Evolutionary conservation across 345 rosid genomes (phyloP).

Genomic region (Rhodamnia rubescens): DNA sequence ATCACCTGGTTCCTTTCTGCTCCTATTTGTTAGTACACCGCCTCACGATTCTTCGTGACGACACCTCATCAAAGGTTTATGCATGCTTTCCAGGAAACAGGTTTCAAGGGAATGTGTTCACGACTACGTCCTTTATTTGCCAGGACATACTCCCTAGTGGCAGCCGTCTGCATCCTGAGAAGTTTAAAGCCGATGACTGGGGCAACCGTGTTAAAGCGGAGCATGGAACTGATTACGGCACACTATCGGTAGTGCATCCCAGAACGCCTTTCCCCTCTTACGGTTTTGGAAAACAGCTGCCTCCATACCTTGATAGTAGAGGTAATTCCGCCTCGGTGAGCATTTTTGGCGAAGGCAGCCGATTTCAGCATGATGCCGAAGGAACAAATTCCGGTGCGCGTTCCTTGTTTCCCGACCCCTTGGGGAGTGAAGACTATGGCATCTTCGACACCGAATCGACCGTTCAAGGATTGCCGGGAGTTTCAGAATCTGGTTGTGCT

Average conservation of each 20-base stretch:
- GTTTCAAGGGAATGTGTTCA: slow-evolving; percentile 15
- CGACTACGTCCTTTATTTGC: slow-evolving; percentile 36
- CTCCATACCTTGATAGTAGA: slow-evolving; percentile 14
- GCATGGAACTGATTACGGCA: slow-evolving; percentile 22
- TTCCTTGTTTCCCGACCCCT: slow-evolving; percentile 19
- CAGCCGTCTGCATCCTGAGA: slow-evolving; percentile 17
- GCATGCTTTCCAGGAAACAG: slow-evolving; percentile 16
- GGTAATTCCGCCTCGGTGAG: slow-evolving; percentile 3
- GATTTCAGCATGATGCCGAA: slow-evolving; percentile 12
- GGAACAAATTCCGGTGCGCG: slow-evolving; percentile 15
- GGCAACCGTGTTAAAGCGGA: slow-evolving; percentile 34
- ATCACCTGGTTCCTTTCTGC: background rate
- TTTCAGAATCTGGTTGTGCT: slow-evolving; percentile 58
- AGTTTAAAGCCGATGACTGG: slow-evolving; percentile 26
- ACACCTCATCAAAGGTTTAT: background rate
- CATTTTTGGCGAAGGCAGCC: slow-evolving; percentile 11
- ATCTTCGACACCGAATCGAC: slow-evolving; percentile 18
- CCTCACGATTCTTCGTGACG: background rate
- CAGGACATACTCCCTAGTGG: slow-evolving; percentile 32
- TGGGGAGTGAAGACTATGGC: slow-evolving; percentile 24
- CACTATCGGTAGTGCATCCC: slow-evolving; percentile 14
- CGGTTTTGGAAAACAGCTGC: slow-evolving; percentile 13
- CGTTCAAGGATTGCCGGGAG: slow-evolving; percentile 29
- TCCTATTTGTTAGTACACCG: background rate
- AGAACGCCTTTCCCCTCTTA: slow-evolving; percentile 18